Evolutionary conservation across 805 yeast genomes (phyloP).

Genomic region (Candida peoriensis): DNA sequence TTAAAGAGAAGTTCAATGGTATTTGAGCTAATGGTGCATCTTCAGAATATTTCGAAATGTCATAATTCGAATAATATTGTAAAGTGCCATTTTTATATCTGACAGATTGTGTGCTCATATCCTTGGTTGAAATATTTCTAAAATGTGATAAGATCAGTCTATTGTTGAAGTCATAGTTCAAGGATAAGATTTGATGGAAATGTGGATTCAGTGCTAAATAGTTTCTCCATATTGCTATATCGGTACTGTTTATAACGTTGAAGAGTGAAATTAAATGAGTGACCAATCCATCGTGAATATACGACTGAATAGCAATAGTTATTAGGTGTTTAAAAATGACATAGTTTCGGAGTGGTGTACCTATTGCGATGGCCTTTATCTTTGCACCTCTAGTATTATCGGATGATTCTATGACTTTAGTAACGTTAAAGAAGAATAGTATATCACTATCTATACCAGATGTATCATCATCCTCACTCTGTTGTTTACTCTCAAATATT

Average conservation of each 20-base stretch:
- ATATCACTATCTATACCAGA: slow-evolving; percentile 25
- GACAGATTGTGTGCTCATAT: slow-evolving; percentile 10
- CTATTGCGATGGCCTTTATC: slow-evolving; percentile 54
- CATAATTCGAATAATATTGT: slow-evolving; percentile 26
- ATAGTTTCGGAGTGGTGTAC: slow-evolving; percentile 49
- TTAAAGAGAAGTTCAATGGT: slow-evolving; percentile 25
- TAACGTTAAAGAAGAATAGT: slow-evolving; percentile 52
- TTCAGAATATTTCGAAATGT: slow-evolving; percentile 25
- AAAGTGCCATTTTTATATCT: slow-evolving; percentile 19
- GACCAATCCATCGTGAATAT: slow-evolving; percentile 20
- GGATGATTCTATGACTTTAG: slow-evolving; percentile 39
- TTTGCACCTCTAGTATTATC: slow-evolving; percentile 48
- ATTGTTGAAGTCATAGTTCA: slow-evolving; percentile 18
- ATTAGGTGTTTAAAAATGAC: slow-evolving; percentile 56
- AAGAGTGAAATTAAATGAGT: slow-evolving; percentile 16
- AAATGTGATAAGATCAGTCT: slow-evolving; percentile 18
- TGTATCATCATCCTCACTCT: neutral
- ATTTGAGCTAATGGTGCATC: slow-evolving; percentile 30
- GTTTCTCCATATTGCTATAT: slow-evolving; percentile 19
- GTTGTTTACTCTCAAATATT: slow-evolving; percentile 14
- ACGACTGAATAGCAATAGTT: slow-evolving; percentile 41
- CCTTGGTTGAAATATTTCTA: slow-evolving; percentile 17
- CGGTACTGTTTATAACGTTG: slow-evolving; percentile 19
- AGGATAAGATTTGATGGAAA: slow-evolving; percentile 13
- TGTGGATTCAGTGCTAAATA: slow-evolving; percentile 11